phyloP scores from a whole-genome alignment of 352 stramenopile species.

The Pythium angustatum region DNA sequence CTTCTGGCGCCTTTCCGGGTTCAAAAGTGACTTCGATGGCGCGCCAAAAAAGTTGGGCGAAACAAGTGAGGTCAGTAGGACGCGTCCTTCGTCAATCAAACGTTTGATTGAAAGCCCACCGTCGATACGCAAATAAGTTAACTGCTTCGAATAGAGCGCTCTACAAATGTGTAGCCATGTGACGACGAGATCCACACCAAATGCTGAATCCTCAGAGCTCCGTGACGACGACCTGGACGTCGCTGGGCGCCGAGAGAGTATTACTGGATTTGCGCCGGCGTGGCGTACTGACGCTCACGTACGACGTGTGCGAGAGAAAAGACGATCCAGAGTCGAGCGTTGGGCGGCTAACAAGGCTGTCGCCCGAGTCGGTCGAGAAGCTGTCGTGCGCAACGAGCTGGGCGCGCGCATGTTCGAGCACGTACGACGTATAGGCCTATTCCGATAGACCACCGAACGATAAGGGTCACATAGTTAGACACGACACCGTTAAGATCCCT shows the following conservation, averaged over 20 bases:
- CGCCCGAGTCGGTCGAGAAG: conserved; percentile 8
- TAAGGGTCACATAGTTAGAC: too few species aligned
- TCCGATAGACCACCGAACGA: not conserved
- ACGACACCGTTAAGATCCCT: not conserved
- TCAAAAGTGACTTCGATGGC: conserved; percentile 12
- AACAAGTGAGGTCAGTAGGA: conserved; percentile 11
- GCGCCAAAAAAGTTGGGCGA: conserved; percentile 32
- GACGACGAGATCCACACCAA: too few species aligned
- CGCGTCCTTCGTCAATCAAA: conserved; percentile 18
- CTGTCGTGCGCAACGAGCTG: conserved; percentile 25
- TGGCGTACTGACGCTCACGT: conserved; percentile 17
- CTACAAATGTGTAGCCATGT: conserved; percentile 15
- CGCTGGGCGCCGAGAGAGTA: not conserved
- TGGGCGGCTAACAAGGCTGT: conserved; percentile 2
- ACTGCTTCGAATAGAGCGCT: conserved; percentile 15
- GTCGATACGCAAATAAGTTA: conserved; percentile 1
- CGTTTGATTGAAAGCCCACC: conserved; percentile 16
- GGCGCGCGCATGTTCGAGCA: conserved; percentile 34
- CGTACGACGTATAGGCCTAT: conserved; percentile 36
- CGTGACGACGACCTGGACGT: conserved; percentile 8
- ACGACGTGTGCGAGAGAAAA: conserved; percentile 22
- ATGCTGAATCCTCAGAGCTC: conserved; percentile 19
- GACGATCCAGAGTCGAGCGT: conserved; percentile 21
- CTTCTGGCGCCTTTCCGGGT: conserved; percentile 29
- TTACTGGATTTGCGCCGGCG: conserved; percentile 11